Evolutionary conservation across 306 rosid genomes (phyloP), one percentile per base, ranked within the genome.

Genomic region (Hippophae rhamnoides): DNA sequence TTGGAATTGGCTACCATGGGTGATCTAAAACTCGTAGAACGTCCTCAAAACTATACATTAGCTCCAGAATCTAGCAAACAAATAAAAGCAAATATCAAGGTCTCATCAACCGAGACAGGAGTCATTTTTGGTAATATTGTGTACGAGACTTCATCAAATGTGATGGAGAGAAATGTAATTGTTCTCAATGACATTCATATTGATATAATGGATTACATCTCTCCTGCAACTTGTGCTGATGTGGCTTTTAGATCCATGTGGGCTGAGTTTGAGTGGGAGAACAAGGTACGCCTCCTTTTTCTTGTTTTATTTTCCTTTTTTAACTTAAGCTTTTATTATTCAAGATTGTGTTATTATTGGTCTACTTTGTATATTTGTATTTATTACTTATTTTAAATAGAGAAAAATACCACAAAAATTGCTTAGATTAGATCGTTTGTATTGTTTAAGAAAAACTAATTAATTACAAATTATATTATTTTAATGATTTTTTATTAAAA

Each of bases 201-300:
- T 63, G 94, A 85, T 62, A 85, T 85, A 53, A 85, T 85, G 94
- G 94, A 85, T 61, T 85, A 85, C 75, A 85, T 85, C 63, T 80
- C 93, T 66, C 88, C 93, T 52, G 88, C 93, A 26, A 67, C 73
- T 43, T 85, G 93, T 73, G 74, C 78, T 55, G 94, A 85, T 63
- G 81, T 57, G 64, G 82, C 82, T 58, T 85, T 85, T 57, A 75
- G 89, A 71, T 79, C 89, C 9, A 85, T 85, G 94, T 85, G 94
- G 94, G 94, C 94, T 38, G 94, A 85, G 57, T 85, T 85, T 75
- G 94, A 85, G 62, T 85, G 94, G 94, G 94, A 85, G 67, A 85
- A 85, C 82, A 85, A 85, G 94, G 94, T 82, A 79, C 48, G 8
- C 7, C 57, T 13, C 14, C 53, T 48, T 48, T 45, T 62, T 41